These are phyloP conservation scores for Rauvolfia tetraphylla DNA, from an alignment of 257 asterid species.

Conservation along the genomic window DNA sequence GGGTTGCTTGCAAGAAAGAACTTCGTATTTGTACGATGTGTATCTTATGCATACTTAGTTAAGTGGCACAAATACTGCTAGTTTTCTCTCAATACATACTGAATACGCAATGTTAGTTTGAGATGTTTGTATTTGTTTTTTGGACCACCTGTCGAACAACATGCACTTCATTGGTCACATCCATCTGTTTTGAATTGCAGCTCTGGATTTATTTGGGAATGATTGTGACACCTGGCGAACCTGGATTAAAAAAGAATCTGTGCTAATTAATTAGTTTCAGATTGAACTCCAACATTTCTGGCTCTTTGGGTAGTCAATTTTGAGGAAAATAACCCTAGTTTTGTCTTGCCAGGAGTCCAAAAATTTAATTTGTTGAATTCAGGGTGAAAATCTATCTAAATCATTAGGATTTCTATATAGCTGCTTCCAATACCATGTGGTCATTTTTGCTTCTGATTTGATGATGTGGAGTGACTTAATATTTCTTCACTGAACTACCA, in stretches of 20 bases:
- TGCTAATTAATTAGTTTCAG: neutral
- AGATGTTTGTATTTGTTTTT: neutral
- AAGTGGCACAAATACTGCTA: neutral
- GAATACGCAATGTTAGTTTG: neutral
- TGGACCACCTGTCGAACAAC: neutral
- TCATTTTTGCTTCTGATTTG: conserved; percentile 4
- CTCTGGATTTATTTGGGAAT: neutral
- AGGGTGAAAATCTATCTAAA: neutral
- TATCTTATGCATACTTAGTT: neutral
- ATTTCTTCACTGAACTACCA: neutral
- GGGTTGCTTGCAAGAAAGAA: neutral
- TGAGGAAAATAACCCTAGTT: neutral
- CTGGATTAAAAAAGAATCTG: neutral
- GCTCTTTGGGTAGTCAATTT: neutral
- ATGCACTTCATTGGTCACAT: neutral
- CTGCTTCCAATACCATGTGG: neutral
- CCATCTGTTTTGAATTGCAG: neutral
- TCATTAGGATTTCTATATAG: neutral
- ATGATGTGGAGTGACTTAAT: neutral
- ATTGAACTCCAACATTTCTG: neutral
- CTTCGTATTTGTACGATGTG: neutral
- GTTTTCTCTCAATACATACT: neutral
- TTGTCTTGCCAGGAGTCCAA: neutral
- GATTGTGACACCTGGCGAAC: neutral
- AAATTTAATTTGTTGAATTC: neutral